Evolutionary conservation across 768 basidiomycete genomes (phyloP).

Genomic region (Filobasidium floriforme): DNA sequence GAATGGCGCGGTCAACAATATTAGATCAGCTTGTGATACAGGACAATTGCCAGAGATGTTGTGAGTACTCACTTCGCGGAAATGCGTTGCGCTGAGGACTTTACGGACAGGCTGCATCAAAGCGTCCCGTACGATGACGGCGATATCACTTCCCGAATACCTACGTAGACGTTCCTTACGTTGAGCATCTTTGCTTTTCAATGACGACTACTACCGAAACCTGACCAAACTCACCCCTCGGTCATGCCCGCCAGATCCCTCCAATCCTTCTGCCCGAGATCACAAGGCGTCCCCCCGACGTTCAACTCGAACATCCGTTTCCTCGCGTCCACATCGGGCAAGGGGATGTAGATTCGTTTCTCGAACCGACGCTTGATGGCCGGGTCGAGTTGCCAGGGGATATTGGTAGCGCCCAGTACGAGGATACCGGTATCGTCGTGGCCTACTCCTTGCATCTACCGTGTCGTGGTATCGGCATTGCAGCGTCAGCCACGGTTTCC

Average conservation of each 20-base stretch:
- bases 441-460: conserved; percentile 98
- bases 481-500: neutral
- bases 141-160: conserved; percentile 90
- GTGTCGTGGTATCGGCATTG: neutral
- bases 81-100: conserved; percentile 90
- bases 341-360: conserved; percentile 95
- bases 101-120: conserved; percentile 98
- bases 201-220: too few species aligned
- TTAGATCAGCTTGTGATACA: conserved; percentile 20
- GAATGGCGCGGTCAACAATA: neutral
- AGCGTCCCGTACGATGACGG: conserved; percentile 88
- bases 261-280: conserved; percentile 70
- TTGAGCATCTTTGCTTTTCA: neutral
- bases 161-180: conserved; percentile 39
- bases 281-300: conserved; percentile 83
- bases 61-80: conserved; percentile 53
- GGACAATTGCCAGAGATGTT: conserved; percentile 29
- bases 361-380: conserved; percentile 98
- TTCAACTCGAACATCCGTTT: conserved; percentile 95
- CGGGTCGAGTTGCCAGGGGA: conserved; percentile 95
- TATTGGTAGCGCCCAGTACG: conserved; percentile 94
- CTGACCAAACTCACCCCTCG: conserved; percentile 62
- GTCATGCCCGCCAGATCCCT: conserved; percentile 72
- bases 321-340: conserved; percentile 86
- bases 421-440: conserved; percentile 95